Evolutionary conservation across 2,329 filamentous ascomycete species (phyloP).

Genomic region (Aspergillus sp.): DNA sequence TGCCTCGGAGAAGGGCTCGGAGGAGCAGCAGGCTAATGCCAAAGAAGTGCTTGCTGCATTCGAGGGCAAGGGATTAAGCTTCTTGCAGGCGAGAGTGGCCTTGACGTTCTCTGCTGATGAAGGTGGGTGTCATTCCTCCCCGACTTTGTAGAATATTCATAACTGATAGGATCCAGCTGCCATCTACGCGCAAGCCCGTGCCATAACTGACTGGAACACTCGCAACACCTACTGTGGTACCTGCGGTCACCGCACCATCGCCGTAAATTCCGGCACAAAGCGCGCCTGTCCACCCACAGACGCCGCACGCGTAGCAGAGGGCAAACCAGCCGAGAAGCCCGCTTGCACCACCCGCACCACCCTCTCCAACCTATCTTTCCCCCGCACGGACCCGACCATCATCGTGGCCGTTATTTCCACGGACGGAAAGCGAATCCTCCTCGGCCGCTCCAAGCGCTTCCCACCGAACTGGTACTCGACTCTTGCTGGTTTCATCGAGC

Average conservation of each 20-base stretch:
- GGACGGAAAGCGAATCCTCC: conserved; percentile 75
- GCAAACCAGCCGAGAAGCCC: conserved; percentile 53
- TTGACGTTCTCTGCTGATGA: conserved; percentile 65
- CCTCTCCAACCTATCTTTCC: conserved; percentile 89
- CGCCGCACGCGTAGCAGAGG: conserved; percentile 35
- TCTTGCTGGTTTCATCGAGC: conserved; percentile 84
- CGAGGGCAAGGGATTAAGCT: conserved; percentile 65
- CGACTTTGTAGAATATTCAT: neutral
- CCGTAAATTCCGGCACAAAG: conserved; percentile 50
- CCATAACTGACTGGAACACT: conserved; percentile 90
- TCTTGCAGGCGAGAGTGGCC: conserved; percentile 69
- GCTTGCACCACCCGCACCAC: conserved; percentile 82
- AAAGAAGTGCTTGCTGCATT: conserved; percentile 63
- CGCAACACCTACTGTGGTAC: conserved; percentile 90
- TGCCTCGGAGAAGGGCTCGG: conserved; percentile 71
- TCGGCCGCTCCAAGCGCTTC: conserved; percentile 84
- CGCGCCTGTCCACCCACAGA: conserved; percentile 51
- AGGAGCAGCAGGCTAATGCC: conserved; percentile 61
- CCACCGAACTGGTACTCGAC: conserved; percentile 87
- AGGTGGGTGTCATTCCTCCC: conserved; percentile 49
- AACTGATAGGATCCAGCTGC: conserved; percentile 63
- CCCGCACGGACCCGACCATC: conserved; percentile 89
- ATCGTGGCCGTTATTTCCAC: conserved; percentile 90
- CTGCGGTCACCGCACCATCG: conserved; percentile 80
- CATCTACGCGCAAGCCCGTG: conserved; percentile 86